Evolutionary conservation across 139 green algal species (phyloP).

Genomic region (Eudorina sp.): DNA sequence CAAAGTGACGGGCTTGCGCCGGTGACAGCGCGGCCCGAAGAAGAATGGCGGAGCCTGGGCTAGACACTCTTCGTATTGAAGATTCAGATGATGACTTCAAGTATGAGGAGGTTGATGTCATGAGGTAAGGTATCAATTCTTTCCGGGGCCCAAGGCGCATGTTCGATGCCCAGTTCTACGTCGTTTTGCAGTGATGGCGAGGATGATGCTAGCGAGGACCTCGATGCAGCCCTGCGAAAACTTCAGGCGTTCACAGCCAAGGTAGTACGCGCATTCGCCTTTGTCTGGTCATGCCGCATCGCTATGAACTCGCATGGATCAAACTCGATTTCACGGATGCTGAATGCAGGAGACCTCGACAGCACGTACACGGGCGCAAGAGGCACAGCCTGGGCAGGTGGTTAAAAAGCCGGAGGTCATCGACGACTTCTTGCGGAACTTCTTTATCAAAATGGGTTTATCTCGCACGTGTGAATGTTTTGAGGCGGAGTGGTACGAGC

Average conservation of each 20-base stretch:
- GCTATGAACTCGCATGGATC: no score
- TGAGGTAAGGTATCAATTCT: constrained; percentile 58
- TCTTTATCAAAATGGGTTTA: constrained; percentile 85
- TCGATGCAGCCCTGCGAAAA: constrained; percentile 79
- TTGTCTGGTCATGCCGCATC: no score
- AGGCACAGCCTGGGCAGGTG: constrained; percentile 46
- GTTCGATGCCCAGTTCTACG: background rate
- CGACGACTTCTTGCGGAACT: constrained; percentile 93
- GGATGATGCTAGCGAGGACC: constrained; percentile 81
- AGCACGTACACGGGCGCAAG: background rate
- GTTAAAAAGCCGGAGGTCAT: constrained; percentile 80
- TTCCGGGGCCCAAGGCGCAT: constrained; percentile 7
- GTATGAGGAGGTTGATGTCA: constrained; percentile 85
- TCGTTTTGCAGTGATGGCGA: constrained; percentile 64
- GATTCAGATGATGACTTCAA: constrained; percentile 87
- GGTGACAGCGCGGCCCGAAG: background rate
- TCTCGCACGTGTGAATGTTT: constrained; percentile 80
- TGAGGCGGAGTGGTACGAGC: constrained; percentile 92
- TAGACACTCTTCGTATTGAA: constrained; percentile 45
- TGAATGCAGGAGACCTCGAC: background rate
- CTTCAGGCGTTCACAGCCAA: constrained; percentile 73
- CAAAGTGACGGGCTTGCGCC: constrained; percentile 7
- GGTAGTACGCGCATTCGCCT: no score
- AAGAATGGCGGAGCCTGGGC: constrained; percentile 3
- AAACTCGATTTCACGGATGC: background rate